phyloP scores from a whole-genome alignment of 331 rosid genomes.

The Rhamnella rubrinervis region DNA sequence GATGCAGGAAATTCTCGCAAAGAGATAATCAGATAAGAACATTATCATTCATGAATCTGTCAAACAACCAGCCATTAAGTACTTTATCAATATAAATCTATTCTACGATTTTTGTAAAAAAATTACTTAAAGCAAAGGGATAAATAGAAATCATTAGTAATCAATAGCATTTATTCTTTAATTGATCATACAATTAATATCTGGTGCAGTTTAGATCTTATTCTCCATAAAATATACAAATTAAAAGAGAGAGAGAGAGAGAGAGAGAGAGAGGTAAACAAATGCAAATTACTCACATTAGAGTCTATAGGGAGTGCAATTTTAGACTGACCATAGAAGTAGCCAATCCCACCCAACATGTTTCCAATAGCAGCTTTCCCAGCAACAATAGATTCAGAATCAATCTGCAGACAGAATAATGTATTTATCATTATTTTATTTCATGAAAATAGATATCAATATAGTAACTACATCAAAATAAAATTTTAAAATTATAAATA shows the following conservation, averaged over 20 bases:
- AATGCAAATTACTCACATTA: conserved; percentile 50
- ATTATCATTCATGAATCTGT: no score
- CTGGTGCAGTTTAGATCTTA: background rate
- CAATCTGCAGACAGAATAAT: conserved; percentile 60
- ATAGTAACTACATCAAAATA: conserved; percentile 7
- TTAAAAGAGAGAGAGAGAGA: background rate
- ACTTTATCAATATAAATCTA: no score
- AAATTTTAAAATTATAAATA: conserved; percentile 18
- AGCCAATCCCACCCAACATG: conserved; percentile 93
- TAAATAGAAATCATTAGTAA: no score
- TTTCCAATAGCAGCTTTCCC: conserved; percentile 91
- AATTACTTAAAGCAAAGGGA: no score
- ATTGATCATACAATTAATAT: no score
- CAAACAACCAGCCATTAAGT: no score
- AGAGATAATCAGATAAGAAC: no score
- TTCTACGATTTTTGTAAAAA: no score
- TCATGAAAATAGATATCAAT: conserved; percentile 13
- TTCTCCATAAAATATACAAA: background rate
- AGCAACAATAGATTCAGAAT: conserved; percentile 63
- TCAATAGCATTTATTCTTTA: no score
- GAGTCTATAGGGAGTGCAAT: conserved; percentile 51
- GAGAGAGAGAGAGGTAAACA: background rate
- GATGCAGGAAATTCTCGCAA: no score
- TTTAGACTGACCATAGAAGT: conserved; percentile 92
- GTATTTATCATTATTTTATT: conserved; percentile 30